Base-by-base conservation (phyloP, 2,329 filamentous ascomycete genomes). In the Colletotrichum sp. region DNA sequence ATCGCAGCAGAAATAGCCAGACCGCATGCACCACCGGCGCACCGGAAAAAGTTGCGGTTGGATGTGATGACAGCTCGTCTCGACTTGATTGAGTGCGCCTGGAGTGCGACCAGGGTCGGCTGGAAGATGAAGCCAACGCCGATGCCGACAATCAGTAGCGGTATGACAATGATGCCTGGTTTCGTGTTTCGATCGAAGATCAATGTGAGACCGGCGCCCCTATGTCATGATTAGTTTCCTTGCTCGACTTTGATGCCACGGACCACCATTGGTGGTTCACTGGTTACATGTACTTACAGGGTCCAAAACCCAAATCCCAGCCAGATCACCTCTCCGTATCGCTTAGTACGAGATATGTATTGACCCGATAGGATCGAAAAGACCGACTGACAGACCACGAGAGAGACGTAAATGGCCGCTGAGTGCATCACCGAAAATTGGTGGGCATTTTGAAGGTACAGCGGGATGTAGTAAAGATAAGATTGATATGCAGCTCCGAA, bases 21-120 rank as follows among this genome's bases (percentile, higher is more conserved):
- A 0, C 91, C 91, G 16, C 88, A 85, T 2, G 91, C 86, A 28
- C 91, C 91, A 12, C 92, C 91, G 5, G 91, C 83, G 62, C 88
- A 89, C 9, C 92, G 88, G 75, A 93, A 86, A 79, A 93, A 93
- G 78, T 93, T 93, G 2, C 92, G 87, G 67, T 89, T 89, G 4
- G 90, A 91, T 43, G 92, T 93, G 25, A 92, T 88, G 2, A 93
- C 89, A 1, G 92, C 92, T 25, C 92, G 87, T 58, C 93, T 88
- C 0, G 87, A 83, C 79, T 91, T 91, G 2, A 86, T 84, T 27
- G 87, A 88, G 80, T 93, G 90, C 0, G 90, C 89, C 79, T 92
- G 91, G 16, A 90, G 81, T 2, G 91, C 91, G 7, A 93, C 87
- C 0, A 93, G 84, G 0, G 86, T 87, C 6, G 86, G 86, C 75